These are phyloP conservation scores for Tanacetum coccineum DNA, from an alignment of 129 eudicot genomes.

Conservation along the genomic window DNA sequence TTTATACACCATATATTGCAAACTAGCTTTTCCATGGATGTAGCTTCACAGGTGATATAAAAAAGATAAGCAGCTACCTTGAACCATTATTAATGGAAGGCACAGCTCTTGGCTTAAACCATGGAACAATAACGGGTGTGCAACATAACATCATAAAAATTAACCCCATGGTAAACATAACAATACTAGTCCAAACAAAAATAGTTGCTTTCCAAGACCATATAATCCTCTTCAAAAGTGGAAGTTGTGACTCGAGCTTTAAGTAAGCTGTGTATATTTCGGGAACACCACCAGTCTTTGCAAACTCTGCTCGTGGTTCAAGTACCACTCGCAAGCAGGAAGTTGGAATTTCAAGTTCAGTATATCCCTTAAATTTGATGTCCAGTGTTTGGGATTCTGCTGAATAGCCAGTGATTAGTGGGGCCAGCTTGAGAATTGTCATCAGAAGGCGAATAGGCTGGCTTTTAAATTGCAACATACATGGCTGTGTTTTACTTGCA, in stretches of 20 bases:
- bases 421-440: constrained; percentile 38
- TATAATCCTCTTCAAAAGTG: constrained; percentile 42
- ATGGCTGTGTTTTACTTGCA: too few species aligned
- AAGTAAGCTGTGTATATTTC: constrained; percentile 50
- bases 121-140: constrained; percentile 29
- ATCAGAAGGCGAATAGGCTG: constrained; percentile 38
- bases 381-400: constrained; percentile 54
- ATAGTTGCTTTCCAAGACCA: constrained; percentile 59
- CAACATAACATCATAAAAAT: constrained; percentile 34
- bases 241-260: constrained; percentile 47
- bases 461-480: constrained; percentile 51
- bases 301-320: constrained; percentile 55
- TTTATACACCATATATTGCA: too few species aligned
- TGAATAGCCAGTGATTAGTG: constrained; percentile 47
- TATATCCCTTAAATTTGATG: constrained; percentile 39
- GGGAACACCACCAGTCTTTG: constrained; percentile 49
- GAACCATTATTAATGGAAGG: constrained; percentile 18
- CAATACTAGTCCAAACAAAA: constrained; percentile 57
- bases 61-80: constrained; percentile 11
- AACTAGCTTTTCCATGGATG: too few species aligned
- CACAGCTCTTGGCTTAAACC: constrained; percentile 4
- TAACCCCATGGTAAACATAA: constrained; percentile 29
- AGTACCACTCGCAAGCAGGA: constrained; percentile 46
- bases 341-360: constrained; percentile 56
- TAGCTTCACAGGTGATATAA: too few species aligned